A percentile compares a stretch with the other conserved stretches of the same genome.
phyloP scores from a whole-genome alignment of 2,329 filamentous ascomycete species.

The Aureobasidium namibiae region DNA sequence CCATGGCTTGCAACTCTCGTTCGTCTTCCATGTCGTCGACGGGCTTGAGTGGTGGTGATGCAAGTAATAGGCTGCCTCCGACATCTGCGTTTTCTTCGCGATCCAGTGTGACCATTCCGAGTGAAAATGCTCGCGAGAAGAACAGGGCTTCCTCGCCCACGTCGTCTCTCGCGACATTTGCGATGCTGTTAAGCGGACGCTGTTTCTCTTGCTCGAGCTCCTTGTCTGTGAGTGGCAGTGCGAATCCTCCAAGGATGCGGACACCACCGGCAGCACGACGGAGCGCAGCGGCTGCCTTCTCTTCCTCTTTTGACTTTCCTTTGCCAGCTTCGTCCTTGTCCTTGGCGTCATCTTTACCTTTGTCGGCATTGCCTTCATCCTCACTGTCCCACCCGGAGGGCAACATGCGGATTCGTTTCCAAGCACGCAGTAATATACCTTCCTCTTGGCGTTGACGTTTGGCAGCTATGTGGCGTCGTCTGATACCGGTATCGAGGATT shows the following conservation, averaged over 20 bases:
- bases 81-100: not conserved
- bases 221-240: conserved; percentile 4
- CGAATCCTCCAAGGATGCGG: conserved; percentile 33
- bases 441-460: conserved; percentile 55
- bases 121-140: conserved; percentile 4
- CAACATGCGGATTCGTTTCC: conserved; percentile 51
- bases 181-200: not conserved
- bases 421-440: conserved; percentile 58
- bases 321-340: conserved; percentile 16
- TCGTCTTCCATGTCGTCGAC: conserved; percentile 17
- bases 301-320: conserved; percentile 18
- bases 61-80: not conserved
- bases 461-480: conserved; percentile 55
- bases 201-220: conserved; percentile 10
- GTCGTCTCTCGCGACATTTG: conserved; percentile 53
- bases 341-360: conserved; percentile 11
- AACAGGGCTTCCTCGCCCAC: conserved; percentile 66
- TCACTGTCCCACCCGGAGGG: conserved; percentile 41
- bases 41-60: not conserved
- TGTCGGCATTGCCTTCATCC: conserved; percentile 22
- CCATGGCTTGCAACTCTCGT: conserved; percentile 11
- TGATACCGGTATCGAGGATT: conserved; percentile 66
- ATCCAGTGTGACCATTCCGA: not conserved
- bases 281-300: conserved; percentile 14
- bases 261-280: conserved; percentile 40